Base-by-base conservation (phyloP, 2,329 filamentous ascomycete genomes). In the Claviceps sp. region DNA sequence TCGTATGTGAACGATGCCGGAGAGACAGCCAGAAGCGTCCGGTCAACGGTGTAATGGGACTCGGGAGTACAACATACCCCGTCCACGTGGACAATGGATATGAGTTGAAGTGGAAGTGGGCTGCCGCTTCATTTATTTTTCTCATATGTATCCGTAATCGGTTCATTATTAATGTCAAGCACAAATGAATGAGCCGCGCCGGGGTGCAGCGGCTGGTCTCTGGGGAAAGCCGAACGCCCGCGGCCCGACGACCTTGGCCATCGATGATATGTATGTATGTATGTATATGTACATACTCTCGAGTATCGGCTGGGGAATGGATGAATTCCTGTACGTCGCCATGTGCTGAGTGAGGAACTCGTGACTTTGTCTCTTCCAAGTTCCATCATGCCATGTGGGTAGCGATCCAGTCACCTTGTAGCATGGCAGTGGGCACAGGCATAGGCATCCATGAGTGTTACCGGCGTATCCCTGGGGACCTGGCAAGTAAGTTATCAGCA, bases 201-300 rank as follows among this genome's bases (percentile, higher is more conserved):
- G 52, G 48, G 49, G 45, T 46, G 48, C 45, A 54, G 52, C 49
- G 24, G 45, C 48, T 14, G 30, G 50, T 50, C n/a, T 30, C 43
- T 40, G 46, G 24, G n/a, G 45, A 37, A 16, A 40, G 22, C 49
- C 40, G 13, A 30, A 47, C 9, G 11, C 9, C 16, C 22, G 14
- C 13, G 5, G 48, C n/a, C 26, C 48, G 37, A 45, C 14, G 26
- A 34, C 8, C 30, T 34, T 24, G 24, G 24, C 5, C 24, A 24
- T 24, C 24, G 24, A 40, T 30, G 43, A 34, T 22, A 37, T 14
- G 20, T 9, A 2, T 22, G 20, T 22, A 22, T 20, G 2, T 3
- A 22, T 22, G 3, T 22, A 1, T 2, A 22, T 22, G 22, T 24
- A 7, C 24, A 24, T 24, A 24, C 20, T 43, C 18, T 18, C 18